These are phyloP conservation scores for Avena insularis DNA, from an alignment of 176 grass and related monocot species.

Conservation along the genomic window DNA sequence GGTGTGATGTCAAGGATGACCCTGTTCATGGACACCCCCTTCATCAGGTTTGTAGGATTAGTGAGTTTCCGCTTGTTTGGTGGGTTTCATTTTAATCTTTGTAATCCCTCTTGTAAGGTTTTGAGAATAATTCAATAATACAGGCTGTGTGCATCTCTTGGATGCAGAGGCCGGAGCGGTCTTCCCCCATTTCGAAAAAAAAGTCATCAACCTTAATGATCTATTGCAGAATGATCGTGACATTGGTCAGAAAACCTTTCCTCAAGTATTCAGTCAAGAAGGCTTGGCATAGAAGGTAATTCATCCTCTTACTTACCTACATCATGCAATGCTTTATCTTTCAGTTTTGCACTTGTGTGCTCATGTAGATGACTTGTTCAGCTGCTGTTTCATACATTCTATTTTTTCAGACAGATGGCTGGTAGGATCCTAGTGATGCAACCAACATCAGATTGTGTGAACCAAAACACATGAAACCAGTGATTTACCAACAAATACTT, in stretches of 20 bases:
- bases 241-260: constrained; percentile 89
- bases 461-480: too few species aligned
- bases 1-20: too few species aligned
- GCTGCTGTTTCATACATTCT: constrained; percentile 28
- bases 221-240: constrained; percentile 73
- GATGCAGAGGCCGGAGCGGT: too few species aligned
- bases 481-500: too few species aligned
- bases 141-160: too few species aligned
- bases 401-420: constrained; percentile 74
- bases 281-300: constrained; percentile 76
- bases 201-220: constrained; percentile 12
- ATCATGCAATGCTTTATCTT: constrained; percentile 5
- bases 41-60: too few species aligned
- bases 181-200: too few species aligned
- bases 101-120: too few species aligned
- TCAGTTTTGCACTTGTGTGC: constrained; percentile 15
- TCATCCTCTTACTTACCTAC: neutral
- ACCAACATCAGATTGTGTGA: constrained; percentile 49
- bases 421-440: constrained; percentile 80
- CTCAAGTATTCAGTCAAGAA: constrained; percentile 88
- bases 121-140: too few species aligned
- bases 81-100: too few species aligned
- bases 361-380: neutral
- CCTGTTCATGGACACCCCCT: too few species aligned
- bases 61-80: too few species aligned